Base-by-base conservation (phyloP, 345 rosid genomes). In the Capsella bursapastoris region DNA sequence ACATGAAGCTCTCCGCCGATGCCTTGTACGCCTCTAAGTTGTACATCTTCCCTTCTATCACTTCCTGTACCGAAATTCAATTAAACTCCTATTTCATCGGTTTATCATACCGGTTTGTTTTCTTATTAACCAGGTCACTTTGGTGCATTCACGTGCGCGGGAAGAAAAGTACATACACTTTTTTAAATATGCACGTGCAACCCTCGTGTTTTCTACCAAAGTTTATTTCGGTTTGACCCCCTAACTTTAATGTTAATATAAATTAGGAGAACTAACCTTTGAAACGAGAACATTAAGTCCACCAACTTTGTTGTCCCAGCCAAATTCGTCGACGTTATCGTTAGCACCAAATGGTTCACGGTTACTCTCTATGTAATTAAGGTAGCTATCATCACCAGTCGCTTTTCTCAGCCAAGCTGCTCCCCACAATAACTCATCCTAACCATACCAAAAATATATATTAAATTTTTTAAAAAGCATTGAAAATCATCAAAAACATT, bases 401-500 rank as follows among this genome's bases (percentile, higher is more conserved):
- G 99, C 94, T 73, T 87, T 86, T 56, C 96, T 79, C 27, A 95
- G 79, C 99, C 99, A 95, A 7, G 97, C 92, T 64, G 99, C 98
- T 80, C 91, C 98, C 99, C 99, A 95, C 4, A 95, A 80, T 87
- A 95, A 79, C 84, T 95, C 98, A 74, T 95, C 99, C 99, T 95
- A 83, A 13, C 45, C 45, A 58, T 13, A 70, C 59, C 50, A 59
- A 34, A 50, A 57, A 3, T 8, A 22, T 22, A 22, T 22, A 22
- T 22, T 22, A 22, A 22, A 1, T 22, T 22, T 8, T 37, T 37
- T 7, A 18, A 18, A 18, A 3, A 3, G n/a, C 44, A 44, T 28
- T 44, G 12, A 14, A 32, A 44, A 15, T 35, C 50, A 56, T 29
- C 71, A 45, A 56, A 6, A 52, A 41, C 3, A 28, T 15, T 12